Conservation (phyloP, 2,329 filamentous ascomycete genomes). For the Calonectria pseudoreteaudii region DNA sequence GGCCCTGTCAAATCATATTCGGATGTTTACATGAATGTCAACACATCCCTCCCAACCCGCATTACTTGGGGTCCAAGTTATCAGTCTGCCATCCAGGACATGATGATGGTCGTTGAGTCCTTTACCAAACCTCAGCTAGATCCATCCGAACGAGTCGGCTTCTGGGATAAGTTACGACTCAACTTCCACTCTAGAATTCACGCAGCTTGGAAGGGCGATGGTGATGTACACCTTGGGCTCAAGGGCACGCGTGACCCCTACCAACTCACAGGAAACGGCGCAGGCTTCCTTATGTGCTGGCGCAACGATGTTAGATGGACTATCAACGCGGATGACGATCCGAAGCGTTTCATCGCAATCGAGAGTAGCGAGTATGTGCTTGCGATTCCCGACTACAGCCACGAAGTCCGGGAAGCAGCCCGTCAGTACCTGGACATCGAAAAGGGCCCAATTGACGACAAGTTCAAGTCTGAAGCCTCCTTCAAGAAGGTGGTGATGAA, state of each 20-base stretch:
- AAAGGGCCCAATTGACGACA: constrained; percentile 72
- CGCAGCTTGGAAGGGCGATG: constrained; percentile 93
- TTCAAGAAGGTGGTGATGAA: constrained; percentile 99
- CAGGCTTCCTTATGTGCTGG: constrained; percentile 99
- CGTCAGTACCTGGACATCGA: constrained; percentile 65
- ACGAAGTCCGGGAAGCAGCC: constrained; percentile 79
- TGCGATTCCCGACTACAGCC: constrained; percentile 92
- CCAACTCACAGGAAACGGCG: constrained; percentile 89
- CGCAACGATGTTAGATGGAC: constrained; percentile 91
- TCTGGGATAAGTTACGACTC: constrained; percentile 98
- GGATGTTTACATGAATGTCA: constrained; percentile 90
- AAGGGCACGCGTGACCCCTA: constrained; percentile 96
- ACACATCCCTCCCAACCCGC: constrained; percentile 89
- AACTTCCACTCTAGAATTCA: constrained; percentile 93
- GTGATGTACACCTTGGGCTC: constrained; percentile 91
- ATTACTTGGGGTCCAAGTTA: constrained; percentile 99
- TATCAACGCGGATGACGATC: constrained; percentile 86
- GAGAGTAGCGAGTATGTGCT: constrained; percentile 96
- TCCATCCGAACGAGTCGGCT: constrained; percentile 91
- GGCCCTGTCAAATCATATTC: constrained; percentile 97
- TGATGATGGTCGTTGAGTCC: constrained; percentile 99
- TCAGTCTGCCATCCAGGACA: constrained; percentile 97
- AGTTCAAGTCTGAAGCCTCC: constrained; percentile 77
- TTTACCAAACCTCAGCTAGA: constrained; percentile 97
- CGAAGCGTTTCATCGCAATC: constrained; percentile 93